Evolutionary conservation across 306 rosid species (phyloP).

Genomic region (Luffa acutangula): DNA sequence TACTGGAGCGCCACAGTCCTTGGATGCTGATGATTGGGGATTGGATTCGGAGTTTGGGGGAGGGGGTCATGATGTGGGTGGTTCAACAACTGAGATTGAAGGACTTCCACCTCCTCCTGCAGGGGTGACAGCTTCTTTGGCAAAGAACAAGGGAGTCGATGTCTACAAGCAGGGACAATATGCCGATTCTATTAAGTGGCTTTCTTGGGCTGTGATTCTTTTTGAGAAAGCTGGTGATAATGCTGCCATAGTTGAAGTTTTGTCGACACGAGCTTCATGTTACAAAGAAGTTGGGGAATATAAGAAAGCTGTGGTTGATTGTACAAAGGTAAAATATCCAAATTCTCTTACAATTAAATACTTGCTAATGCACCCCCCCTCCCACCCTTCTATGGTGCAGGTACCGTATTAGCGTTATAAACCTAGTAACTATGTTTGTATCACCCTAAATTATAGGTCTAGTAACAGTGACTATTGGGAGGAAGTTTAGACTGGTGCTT

Average conservation of each 20-base stretch:
- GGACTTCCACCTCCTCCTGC: conserved; percentile 98
- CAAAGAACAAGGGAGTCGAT: conserved; percentile 88
- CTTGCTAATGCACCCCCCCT: neutral
- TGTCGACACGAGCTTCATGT: conserved; percentile 92
- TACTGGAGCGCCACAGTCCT: conserved; percentile 25
- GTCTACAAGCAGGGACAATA: conserved; percentile 91
- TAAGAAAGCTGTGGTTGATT: conserved; percentile 95
- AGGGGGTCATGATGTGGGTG: conserved; percentile 48
- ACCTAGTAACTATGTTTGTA: neutral
- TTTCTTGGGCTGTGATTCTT: conserved; percentile 83
- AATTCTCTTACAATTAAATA: neutral
- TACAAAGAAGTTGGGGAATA: conserved; percentile 98
- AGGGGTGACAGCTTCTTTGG: conserved; percentile 59
- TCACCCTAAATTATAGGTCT: neutral
- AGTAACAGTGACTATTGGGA: neutral
- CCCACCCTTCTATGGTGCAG: neutral
- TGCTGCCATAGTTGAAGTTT: conserved; percentile 41
- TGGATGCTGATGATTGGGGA: conserved; percentile 80
- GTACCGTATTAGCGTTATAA: neutral
- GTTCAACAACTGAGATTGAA: conserved; percentile 83
- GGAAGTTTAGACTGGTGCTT: neutral
- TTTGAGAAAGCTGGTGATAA: conserved; percentile 64
- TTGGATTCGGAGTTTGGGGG: conserved; percentile 56
- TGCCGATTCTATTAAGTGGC: conserved; percentile 97
- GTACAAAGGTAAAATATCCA: conserved; percentile 58